Percentiles rank a stretch among this genome's conserved stretches.
Conservation (phyloP, 495 filamentous ascomycete species). For the Penicillium arizonense region DNA sequence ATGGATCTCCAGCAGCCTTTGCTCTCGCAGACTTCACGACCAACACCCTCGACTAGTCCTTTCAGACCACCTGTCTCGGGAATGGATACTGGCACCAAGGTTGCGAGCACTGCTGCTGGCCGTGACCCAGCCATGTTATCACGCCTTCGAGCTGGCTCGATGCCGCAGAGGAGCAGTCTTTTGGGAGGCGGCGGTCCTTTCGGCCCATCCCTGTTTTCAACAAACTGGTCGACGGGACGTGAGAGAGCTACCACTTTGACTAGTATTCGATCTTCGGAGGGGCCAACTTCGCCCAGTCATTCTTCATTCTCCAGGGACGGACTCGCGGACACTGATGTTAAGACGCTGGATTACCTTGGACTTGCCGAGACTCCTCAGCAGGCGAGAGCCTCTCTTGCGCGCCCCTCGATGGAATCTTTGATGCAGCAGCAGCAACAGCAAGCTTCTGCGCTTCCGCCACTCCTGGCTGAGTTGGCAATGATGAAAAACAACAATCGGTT, state of each 20-base stretch:
- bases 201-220: constrained; percentile 85
- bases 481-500: constrained; percentile 82
- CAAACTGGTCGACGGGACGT: constrained; percentile 72
- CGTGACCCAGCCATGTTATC: constrained; percentile 74
- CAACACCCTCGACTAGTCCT: constrained; percentile 87
- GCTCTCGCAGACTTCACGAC: constrained; percentile 78
- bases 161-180: constrained; percentile 83
- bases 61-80: constrained; percentile 75
- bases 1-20: constrained; percentile 61
- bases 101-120: constrained; percentile 38
- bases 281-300: constrained; percentile 81
- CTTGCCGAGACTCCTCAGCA: constrained; percentile 92
- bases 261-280: constrained; percentile 86
- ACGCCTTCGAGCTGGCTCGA: constrained; percentile 87
- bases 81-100: constrained; percentile 56
- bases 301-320: constrained; percentile 89
- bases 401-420: constrained; percentile 44
- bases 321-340: constrained; percentile 82
- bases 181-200: constrained; percentile 67
- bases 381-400: constrained; percentile 65
- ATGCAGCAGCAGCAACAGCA: constrained; percentile 56
- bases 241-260: constrained; percentile 82
- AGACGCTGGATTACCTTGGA: constrained; percentile 93
- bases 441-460: constrained; percentile 58
- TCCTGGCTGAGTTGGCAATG: constrained; percentile 76